These are phyloP conservation scores for Fistulifera pelliculosa DNA, from an alignment of 108 stramenopile genomes.

Conservation along the genomic window DNA sequence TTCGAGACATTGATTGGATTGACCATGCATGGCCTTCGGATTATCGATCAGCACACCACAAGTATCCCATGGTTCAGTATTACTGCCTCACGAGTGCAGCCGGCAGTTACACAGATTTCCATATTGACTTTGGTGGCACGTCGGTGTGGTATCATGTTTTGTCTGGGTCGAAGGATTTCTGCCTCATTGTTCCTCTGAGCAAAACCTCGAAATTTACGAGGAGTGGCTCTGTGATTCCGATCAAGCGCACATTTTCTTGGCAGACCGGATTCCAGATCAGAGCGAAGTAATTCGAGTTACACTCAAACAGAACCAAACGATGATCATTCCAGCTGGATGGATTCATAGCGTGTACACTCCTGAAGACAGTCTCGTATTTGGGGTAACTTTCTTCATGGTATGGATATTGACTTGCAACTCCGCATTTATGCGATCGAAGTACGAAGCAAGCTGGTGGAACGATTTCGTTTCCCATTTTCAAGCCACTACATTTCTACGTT, in stretches of 20 bases:
- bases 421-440: constrained; percentile 38
- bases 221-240: constrained; percentile 63
- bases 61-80: constrained; percentile 61
- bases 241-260: constrained; percentile 50
- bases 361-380: constrained; percentile 75
- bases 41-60: not conserved
- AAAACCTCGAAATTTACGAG: constrained; percentile 64
- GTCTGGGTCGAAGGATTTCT: constrained; percentile 74
- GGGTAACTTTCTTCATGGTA: constrained; percentile 82
- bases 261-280: constrained; percentile 27
- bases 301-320: constrained; percentile 62
- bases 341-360: constrained; percentile 94
- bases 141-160: constrained; percentile 92
- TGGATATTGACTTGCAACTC: constrained; percentile 39
- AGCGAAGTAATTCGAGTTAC: constrained; percentile 30
- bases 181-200: constrained; percentile 63
- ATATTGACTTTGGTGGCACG: constrained; percentile 93
- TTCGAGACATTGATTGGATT: constrained; percentile 80
- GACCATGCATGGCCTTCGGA: constrained; percentile 70
- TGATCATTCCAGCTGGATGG: constrained; percentile 88
- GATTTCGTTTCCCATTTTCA: constrained; percentile 48
- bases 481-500: constrained; percentile 32
- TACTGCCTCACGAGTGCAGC: constrained; percentile 83
- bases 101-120: constrained; percentile 90
- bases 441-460: constrained; percentile 28